Conservation (phyloP, 108 stramenopile genomes). For the Cyclotella cryptica region DNA sequence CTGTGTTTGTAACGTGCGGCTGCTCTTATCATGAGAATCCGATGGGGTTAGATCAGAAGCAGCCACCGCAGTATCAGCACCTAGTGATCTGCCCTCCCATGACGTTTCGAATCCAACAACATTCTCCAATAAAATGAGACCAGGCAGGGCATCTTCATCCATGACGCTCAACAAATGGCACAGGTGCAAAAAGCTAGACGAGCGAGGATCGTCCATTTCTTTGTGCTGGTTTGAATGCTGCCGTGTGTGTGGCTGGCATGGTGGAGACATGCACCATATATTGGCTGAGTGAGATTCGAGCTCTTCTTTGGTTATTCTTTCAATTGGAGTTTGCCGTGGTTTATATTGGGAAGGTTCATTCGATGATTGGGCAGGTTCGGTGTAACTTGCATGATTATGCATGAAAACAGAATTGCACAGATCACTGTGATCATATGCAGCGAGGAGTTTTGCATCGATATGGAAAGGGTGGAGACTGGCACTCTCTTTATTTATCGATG, state of each 20-base stretch:
- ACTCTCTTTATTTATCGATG: neutral
- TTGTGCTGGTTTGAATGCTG: conserved; percentile 67
- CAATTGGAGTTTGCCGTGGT: conserved; percentile 59
- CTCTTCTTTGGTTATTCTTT: conserved; percentile 60
- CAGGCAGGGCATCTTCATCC: conserved; percentile 59
- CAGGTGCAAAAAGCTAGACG: conserved; percentile 74
- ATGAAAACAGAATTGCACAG: conserved; percentile 68
- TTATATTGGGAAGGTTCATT: conserved; percentile 18
- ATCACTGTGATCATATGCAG: conserved; percentile 85
- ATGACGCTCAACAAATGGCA: conserved; percentile 56
- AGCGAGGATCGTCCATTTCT: conserved; percentile 75
- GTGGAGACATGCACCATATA: conserved; percentile 89
- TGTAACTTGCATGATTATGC: conserved; percentile 58
- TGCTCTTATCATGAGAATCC: neutral
- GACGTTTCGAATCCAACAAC: conserved; percentile 87
- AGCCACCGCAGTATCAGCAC: neutral
- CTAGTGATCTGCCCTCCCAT: neutral
- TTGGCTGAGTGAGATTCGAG: conserved; percentile 62
- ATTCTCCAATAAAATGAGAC: conserved; percentile 83
- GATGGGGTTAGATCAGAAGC: neutral
- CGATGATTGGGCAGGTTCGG: neutral
- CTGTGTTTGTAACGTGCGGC: neutral
- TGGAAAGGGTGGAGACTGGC: neutral
- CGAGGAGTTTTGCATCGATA: conserved; percentile 50
- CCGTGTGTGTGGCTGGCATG: conserved; percentile 91